Evolutionary conservation across 768 basidiomycete species (phyloP).

Genomic region (Auricularia heimuer): DNA sequence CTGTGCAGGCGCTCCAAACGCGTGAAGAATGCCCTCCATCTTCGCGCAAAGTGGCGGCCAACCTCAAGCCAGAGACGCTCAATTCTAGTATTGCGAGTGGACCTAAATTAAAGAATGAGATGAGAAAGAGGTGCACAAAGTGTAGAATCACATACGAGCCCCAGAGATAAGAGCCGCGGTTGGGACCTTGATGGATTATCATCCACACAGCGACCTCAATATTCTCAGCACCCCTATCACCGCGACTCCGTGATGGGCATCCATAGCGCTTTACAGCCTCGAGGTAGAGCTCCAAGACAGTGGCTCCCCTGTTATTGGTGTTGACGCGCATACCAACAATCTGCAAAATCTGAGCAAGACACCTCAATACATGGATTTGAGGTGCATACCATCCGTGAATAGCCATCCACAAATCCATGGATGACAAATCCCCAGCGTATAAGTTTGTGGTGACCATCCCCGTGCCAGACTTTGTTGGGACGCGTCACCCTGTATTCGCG

Average conservation of each 20-base stretch:
- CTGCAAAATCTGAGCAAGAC: neutral
- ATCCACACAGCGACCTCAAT: neutral
- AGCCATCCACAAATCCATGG: constrained; percentile 9
- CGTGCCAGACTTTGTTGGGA: constrained; percentile 11
- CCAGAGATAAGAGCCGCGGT: neutral
- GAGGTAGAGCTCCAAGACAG: neutral
- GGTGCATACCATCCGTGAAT: constrained; percentile 4
- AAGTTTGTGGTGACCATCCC: constrained; percentile 9
- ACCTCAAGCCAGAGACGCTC: constrained; percentile 13
- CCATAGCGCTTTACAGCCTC: neutral
- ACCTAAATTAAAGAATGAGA: constrained; percentile 3
- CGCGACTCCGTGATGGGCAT: neutral
- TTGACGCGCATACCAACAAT: neutral
- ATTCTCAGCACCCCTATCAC: neutral
- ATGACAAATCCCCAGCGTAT: constrained; percentile 9
- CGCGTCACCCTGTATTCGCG: neutral
- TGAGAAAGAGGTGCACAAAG: neutral
- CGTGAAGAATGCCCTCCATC: constrained; percentile 11
- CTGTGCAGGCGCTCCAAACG: constrained; percentile 9
- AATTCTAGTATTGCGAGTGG: constrained; percentile 12
- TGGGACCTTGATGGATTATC: neutral
- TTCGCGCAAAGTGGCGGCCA: constrained; percentile 11
- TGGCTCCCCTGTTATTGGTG: neutral
- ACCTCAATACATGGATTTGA: neutral
- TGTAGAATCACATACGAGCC: neutral